phyloP scores from a whole-genome alignment of 495 filamentous ascomycete genomes.

The Podospora tetraspora region DNA sequence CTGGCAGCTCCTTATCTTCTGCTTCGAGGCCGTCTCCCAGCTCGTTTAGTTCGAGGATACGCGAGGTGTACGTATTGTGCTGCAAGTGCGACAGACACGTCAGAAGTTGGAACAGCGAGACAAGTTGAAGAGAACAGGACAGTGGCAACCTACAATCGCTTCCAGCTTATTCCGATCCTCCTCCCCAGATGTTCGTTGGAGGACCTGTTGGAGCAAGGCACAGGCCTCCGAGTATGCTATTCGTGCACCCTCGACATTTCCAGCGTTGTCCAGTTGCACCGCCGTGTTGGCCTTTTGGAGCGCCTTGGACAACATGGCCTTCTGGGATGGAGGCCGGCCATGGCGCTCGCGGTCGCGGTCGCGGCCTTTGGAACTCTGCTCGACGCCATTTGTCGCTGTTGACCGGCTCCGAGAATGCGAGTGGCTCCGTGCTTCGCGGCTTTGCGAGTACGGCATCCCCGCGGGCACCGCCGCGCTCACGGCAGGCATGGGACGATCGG shows the following conservation, averaged over 20 bases:
- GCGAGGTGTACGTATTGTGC: slow-evolving; percentile 82
- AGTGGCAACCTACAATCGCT: slow-evolving; percentile 66
- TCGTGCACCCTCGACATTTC: slow-evolving; percentile 89
- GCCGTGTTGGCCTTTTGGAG: slow-evolving; percentile 93
- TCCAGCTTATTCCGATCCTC: slow-evolving; percentile 85
- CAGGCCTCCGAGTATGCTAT: slow-evolving; percentile 90
- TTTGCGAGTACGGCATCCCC: slow-evolving; percentile 33
- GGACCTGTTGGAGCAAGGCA: slow-evolving; percentile 75
- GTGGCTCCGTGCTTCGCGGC: slow-evolving; percentile 39
- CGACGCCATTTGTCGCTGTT: slow-evolving; percentile 39
- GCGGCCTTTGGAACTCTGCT: slow-evolving; percentile 34
- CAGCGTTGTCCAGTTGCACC: slow-evolving; percentile 88
- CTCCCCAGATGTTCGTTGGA: slow-evolving; percentile 70
- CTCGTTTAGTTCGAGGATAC: slow-evolving; percentile 76
- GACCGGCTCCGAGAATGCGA: slow-evolving; percentile 47
- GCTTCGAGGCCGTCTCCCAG: slow-evolving; percentile 55
- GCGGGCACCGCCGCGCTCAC: slow-evolving; percentile 11
- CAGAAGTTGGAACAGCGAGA: not conserved
- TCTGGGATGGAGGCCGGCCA: slow-evolving; percentile 58
- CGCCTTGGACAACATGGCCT: slow-evolving; percentile 87
- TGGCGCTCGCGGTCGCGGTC: slow-evolving; percentile 27
- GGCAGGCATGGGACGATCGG: slow-evolving; percentile 12
- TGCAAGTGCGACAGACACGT: slow-evolving; percentile 28
- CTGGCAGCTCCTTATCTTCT: slow-evolving; percentile 68
- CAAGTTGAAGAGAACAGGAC: not conserved